Percentiles rank a stretch among this genome's conserved stretches.
phyloP scores from a whole-genome alignment of 2,329 filamentous ascomycete species.

The Colletotrichum melonis region DNA sequence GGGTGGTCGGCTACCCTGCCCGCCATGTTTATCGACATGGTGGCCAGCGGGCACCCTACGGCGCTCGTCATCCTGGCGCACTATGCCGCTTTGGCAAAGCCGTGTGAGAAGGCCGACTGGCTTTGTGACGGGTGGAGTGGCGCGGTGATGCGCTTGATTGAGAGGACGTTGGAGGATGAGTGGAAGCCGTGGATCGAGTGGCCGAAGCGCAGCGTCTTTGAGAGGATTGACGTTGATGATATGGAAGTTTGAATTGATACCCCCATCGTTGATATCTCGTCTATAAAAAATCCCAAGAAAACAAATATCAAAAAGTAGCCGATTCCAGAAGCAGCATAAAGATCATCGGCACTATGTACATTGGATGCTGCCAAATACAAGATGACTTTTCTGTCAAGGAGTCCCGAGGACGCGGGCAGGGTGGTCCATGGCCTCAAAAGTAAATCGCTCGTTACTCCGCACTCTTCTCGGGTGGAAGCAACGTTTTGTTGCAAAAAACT shows the following conservation, averaged over 20 bases:
- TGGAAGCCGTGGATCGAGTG: constrained; percentile 35
- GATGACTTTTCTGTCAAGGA: not conserved
- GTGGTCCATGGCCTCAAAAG: not conserved
- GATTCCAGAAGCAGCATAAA: no score
- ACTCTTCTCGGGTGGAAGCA: not conserved
- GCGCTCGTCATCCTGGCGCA: constrained; percentile 39
- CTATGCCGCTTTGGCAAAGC: constrained; percentile 31
- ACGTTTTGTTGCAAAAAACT: not conserved
- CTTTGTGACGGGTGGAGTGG: constrained; percentile 33
- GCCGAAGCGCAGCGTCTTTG: constrained; percentile 34
- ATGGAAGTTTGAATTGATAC: constrained; percentile 28
- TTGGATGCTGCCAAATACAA: not conserved
- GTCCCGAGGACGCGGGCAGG: not conserved
- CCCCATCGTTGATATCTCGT: not conserved
- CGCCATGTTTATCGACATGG: constrained; percentile 36
- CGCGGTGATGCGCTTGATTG: constrained; percentile 33
- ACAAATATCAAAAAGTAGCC: not conserved
- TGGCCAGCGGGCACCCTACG: constrained; percentile 27
- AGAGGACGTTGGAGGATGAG: constrained; percentile 24
- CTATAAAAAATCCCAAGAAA: not conserved
- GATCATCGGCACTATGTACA: no score
- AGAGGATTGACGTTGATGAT: constrained; percentile 35
- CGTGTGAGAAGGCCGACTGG: constrained; percentile 23
- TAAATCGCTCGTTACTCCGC: not conserved
- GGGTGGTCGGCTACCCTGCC: constrained; percentile 34